Evolutionary conservation across 495 filamentous ascomycete species (phyloP).

Genomic region (Trichoderma reesei): DNA sequence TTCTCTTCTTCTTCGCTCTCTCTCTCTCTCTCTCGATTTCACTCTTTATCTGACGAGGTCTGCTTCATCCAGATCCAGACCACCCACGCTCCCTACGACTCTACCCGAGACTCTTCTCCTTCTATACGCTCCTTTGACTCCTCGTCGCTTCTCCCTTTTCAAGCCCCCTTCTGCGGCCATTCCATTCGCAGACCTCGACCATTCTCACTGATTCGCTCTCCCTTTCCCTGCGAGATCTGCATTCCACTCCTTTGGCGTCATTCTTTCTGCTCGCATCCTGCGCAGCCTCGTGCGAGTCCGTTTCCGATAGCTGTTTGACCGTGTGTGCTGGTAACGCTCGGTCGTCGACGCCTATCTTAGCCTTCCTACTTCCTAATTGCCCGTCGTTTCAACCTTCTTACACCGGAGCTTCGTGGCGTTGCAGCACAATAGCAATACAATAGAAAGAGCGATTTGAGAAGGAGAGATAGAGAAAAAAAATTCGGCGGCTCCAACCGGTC

Average conservation of each 20-base stretch:
- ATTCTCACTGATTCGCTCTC: not conserved
- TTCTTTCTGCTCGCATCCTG: not conserved
- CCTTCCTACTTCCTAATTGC: not conserved
- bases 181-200: not conserved
- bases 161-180: not conserved
- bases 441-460: not conserved
- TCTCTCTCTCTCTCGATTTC: not conserved
- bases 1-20: not conserved
- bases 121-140: not conserved
- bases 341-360: not conserved
- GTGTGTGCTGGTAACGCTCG: constrained; percentile 6
- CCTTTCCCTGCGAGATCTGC: constrained; percentile 1
- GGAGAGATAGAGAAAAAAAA: not conserved
- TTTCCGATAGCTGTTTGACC: not conserved
- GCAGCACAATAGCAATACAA: too few species aligned
- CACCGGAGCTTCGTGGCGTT: not conserved
- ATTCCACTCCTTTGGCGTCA: not conserved
- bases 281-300: not conserved
- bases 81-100: not conserved
- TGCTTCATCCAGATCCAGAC: not conserved
- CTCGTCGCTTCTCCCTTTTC: not conserved
- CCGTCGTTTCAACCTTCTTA: not conserved
- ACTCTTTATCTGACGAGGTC: too few species aligned
- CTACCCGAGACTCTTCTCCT: not conserved
- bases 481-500: not conserved